phyloP scores from a whole-genome alignment of 257 asterid genomes.

The Gynochthodes officinalis region DNA sequence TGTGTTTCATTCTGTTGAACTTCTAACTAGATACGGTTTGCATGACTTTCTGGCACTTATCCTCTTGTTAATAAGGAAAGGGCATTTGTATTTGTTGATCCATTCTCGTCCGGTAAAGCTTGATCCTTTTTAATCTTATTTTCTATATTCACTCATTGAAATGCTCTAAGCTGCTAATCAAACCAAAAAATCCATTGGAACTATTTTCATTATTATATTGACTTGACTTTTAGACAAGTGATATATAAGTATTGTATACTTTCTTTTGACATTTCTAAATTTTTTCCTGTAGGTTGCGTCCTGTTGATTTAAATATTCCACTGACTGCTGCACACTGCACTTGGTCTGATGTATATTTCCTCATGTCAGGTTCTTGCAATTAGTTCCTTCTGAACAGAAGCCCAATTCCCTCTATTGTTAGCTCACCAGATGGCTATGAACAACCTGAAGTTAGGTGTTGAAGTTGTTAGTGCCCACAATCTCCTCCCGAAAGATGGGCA shows the following conservation, averaged over 20 bases:
- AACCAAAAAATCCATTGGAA: not conserved
- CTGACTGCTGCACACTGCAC: not conserved
- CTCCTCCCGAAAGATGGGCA: conserved; percentile 90
- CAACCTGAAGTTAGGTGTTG: conserved; percentile 78
- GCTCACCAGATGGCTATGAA: conserved; percentile 39
- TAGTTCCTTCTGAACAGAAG: conserved; percentile 15
- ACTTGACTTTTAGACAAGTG: not conserved
- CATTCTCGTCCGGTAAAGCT: not conserved
- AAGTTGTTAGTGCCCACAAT: conserved; percentile 70
- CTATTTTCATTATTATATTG: not conserved
- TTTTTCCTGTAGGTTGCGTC: not conserved
- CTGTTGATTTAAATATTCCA: not conserved
- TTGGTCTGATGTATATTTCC: conserved; percentile 7
- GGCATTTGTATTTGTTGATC: not conserved
- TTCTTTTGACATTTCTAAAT: not conserved
- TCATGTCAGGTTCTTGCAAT: conserved; percentile 21
- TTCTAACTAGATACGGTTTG: not conserved
- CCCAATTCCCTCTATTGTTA: conserved; percentile 17
- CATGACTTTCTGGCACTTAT: not conserved
- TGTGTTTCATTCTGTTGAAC: not conserved
- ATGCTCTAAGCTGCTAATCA: not conserved
- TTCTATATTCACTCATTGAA: not conserved
- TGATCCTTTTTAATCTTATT: not conserved
- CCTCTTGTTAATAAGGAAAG: not conserved
- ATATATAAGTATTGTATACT: not conserved